Base-by-base conservation (phyloP, 345 rosid genomes). In the Dimocarpus longan region DNA sequence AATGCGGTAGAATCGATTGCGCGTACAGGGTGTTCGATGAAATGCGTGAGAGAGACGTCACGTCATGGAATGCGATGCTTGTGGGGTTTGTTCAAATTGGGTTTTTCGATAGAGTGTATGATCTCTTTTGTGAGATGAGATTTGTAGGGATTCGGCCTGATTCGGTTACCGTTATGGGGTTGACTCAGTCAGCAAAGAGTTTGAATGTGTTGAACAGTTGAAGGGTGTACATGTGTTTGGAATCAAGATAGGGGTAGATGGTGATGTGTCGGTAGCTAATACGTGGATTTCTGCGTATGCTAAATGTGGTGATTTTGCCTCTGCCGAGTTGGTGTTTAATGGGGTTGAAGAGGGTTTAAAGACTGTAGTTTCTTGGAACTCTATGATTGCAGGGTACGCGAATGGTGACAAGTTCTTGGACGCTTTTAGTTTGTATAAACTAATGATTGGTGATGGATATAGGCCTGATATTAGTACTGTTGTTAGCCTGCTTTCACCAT, bases 1-100 rank as follows among this genome's bases (percentile, higher is more conserved):
- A 90, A 86, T 87, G 89, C 40, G 68, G 43, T 75, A 68, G 57
- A 54, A 7, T 89, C 10, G 84, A 80, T 22, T 67, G 28, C 39
- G 93, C 93, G 0, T 71, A 32, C 65, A 79, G 80, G 4, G 37
- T 86, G 87, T 92, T 92, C 39, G 93, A 78, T 5, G 64, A 52
- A 85, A 92, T 92, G 92, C 87, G 86, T 48, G 63, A 78, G 0
- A 90, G 90, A 77, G 95, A 90, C 56, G 83, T 72, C 26, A 83
- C 91, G 3, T 80, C 92, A 21, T 90, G 95, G 92, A 91, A 92
- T 78, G 92, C 80, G 9, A 84, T 90, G 88, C 78, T 92, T 56
- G 46, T 85, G 73, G 95, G 93, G 79, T 86, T 86, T 28, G 84
- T 80, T 73, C 84, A 85, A 50, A 39, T 69, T 15, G 92, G 92